phyloP scores from a whole-genome alignment of 345 rosid genomes.

The Eucalyptus leucophloia region DNA sequence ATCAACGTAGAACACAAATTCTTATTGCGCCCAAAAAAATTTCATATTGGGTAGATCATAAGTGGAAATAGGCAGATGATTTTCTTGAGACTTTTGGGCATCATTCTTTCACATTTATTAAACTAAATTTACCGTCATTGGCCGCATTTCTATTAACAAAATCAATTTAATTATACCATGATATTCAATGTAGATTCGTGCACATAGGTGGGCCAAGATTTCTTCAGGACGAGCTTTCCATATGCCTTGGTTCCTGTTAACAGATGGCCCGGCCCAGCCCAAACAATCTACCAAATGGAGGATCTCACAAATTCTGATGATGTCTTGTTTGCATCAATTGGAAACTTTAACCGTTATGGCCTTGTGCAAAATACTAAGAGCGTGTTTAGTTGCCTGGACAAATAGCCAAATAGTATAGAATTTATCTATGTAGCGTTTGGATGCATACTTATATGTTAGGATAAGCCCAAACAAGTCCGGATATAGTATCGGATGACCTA shows the following conservation, averaged over 20 bases:
- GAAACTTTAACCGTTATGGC: background rate
- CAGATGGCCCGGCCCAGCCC: background rate
- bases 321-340: background rate
- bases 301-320: background rate
- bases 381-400: background rate
- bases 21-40: too few species aligned
- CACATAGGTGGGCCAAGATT: background rate
- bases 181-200: background rate
- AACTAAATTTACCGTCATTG: background rate
- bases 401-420: background rate
- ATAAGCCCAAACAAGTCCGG: background rate
- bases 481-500: background rate
- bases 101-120: background rate
- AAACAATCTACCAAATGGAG: background rate
- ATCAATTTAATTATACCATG: background rate
- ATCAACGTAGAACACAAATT: too few species aligned
- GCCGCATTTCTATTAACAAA: background rate
- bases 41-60: background rate
- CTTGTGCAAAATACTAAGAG: background rate
- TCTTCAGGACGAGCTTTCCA: background rate
- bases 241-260: background rate
- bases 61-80: background rate
- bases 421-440: background rate
- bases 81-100: background rate
- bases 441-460: background rate